Evolutionary conservation across 2,329 filamentous ascomycete species (phyloP).

Genomic region (Fusarium anguioides): DNA sequence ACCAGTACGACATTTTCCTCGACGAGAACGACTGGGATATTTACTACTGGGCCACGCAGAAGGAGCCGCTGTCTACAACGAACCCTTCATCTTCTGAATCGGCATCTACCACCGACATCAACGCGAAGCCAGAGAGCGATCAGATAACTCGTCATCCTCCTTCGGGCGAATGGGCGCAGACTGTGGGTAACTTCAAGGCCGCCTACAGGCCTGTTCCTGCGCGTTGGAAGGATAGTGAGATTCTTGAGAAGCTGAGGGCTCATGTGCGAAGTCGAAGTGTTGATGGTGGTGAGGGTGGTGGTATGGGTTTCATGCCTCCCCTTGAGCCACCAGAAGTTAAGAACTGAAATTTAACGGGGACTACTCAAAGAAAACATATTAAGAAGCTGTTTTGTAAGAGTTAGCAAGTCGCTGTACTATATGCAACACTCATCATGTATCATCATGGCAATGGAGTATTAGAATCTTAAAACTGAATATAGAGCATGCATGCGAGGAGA

Average conservation of each 20-base stretch:
- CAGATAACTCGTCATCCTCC: conserved; percentile 52
- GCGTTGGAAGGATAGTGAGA: conserved; percentile 86
- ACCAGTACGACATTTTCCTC: conserved; percentile 90
- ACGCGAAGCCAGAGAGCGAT: conserved; percentile 44
- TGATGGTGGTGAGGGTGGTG: conserved; percentile 53
- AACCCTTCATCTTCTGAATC: conserved; percentile 47
- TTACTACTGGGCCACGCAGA: conserved; percentile 99
- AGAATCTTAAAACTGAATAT: conserved; percentile 9
- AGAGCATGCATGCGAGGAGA: not conserved
- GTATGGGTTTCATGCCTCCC: conserved; percentile 70
- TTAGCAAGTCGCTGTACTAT: conserved; percentile 24
- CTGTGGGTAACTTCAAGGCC: conserved; percentile 91
- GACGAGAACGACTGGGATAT: conserved; percentile 99
- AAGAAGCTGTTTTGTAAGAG: not conserved
- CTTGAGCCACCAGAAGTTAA: conserved; percentile 45
- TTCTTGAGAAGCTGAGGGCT: conserved; percentile 78
- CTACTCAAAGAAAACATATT: not conserved
- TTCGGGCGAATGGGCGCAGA: conserved; percentile 93
- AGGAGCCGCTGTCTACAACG: conserved; percentile 62
- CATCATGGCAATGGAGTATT: conserved; percentile 10
- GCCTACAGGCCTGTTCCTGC: conserved; percentile 90
- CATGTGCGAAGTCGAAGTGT: conserved; percentile 77
- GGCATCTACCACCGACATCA: conserved; percentile 21
- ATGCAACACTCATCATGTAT: conserved; percentile 29
- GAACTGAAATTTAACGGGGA: not conserved